These are phyloP conservation scores for Fusarium euwallaceae DNA, from an alignment of 2,329 filamentous ascomycete species.

Conservation along the genomic window DNA sequence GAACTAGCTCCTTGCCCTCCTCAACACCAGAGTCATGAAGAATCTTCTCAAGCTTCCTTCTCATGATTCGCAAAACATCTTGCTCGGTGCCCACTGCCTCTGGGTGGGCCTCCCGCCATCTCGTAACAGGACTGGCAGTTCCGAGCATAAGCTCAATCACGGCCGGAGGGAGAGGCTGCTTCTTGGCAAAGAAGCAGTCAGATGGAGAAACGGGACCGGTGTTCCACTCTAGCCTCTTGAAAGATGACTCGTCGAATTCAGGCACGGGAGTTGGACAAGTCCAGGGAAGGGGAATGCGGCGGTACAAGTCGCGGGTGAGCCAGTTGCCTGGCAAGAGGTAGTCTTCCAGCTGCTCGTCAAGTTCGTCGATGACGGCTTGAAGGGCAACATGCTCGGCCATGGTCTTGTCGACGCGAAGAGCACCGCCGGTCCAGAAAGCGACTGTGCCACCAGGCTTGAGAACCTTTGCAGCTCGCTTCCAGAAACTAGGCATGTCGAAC, in stretches of 20 bases:
- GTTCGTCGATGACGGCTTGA: slow-evolving; percentile 55
- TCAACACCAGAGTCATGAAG: slow-evolving; percentile 53
- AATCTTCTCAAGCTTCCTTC: slow-evolving; percentile 44
- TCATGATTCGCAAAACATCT: slow-evolving; percentile 52
- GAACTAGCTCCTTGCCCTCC: slow-evolving; percentile 49
- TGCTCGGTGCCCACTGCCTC: slow-evolving; percentile 55
- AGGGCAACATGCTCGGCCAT: slow-evolving; percentile 58
- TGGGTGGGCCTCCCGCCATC: slow-evolving; percentile 62
- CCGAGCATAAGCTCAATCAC: slow-evolving; percentile 52
- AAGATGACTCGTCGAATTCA: slow-evolving; percentile 56
- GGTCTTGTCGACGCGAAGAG: slow-evolving; percentile 45
- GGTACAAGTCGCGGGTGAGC: slow-evolving; percentile 57
- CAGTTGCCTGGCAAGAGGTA: slow-evolving; percentile 59
- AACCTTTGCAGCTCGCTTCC: slow-evolving; percentile 58
- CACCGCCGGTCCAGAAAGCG: slow-evolving; percentile 61
- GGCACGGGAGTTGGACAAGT: slow-evolving; percentile 47
- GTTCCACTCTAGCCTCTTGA: slow-evolving; percentile 60
- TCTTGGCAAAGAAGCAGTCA: slow-evolving; percentile 46
- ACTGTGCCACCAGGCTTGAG: slow-evolving; percentile 67
- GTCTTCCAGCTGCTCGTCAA: slow-evolving; percentile 54
- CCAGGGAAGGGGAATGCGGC: slow-evolving; percentile 64
- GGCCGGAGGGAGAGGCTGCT: slow-evolving; percentile 46
- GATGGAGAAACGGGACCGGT: slow-evolving; percentile 17
- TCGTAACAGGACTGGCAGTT: slow-evolving; percentile 55
- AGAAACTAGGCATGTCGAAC: slow-evolving; percentile 68